Evolutionary conservation across 805 yeast species (phyloP).

Genomic region (Schwanniomyces pseudopolymorphus): DNA sequence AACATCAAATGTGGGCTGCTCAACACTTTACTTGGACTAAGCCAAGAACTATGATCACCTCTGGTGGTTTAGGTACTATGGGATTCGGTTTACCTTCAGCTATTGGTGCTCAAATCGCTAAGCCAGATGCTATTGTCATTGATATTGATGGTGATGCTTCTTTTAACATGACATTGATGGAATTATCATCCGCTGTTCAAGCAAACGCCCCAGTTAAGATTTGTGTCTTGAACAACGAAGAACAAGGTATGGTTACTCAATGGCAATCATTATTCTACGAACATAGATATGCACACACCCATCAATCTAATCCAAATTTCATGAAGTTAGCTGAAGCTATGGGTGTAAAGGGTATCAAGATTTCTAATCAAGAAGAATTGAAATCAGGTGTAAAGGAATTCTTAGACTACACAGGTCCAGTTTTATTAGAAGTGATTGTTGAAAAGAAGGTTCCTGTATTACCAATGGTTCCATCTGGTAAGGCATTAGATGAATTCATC

Average conservation of each 20-base stretch:
- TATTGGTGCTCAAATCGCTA: conserved; percentile 96
- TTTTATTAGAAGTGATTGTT: conserved; percentile 83
- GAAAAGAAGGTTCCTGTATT: conserved; percentile 94
- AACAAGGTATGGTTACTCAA: conserved; percentile 99
- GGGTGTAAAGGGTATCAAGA: conserved; percentile 83
- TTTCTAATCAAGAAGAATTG: conserved; percentile 64
- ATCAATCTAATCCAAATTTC: conserved; percentile 92
- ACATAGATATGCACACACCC: conserved; percentile 97
- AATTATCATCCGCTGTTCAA: conserved; percentile 92
- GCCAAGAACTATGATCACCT: conserved; percentile 94
- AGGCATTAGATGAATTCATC: conserved; percentile 90
- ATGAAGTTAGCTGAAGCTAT: conserved; percentile 90
- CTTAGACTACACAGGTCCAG: conserved; percentile 77
- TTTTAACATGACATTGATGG: conserved; percentile 96
- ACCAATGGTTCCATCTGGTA: conserved; percentile 98
- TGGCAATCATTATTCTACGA: conserved; percentile 98
- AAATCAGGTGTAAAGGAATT: conserved; percentile 54
- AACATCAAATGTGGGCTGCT: conserved; percentile 99
- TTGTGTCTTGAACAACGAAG: conserved; percentile 90
- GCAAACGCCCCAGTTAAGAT: conserved; percentile 89
- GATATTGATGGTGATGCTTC: conserved; percentile 99
- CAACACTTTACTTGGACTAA: conserved; percentile 93
- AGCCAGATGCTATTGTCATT: conserved; percentile 91
- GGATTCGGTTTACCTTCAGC: conserved; percentile 98
- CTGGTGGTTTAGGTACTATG: conserved; percentile 99